Evolutionary conservation across 371 early-diverging fungal genomes (phyloP), one percentile per base, ranked within the genome.

Genomic region (Pancytospora philotis): DNA sequence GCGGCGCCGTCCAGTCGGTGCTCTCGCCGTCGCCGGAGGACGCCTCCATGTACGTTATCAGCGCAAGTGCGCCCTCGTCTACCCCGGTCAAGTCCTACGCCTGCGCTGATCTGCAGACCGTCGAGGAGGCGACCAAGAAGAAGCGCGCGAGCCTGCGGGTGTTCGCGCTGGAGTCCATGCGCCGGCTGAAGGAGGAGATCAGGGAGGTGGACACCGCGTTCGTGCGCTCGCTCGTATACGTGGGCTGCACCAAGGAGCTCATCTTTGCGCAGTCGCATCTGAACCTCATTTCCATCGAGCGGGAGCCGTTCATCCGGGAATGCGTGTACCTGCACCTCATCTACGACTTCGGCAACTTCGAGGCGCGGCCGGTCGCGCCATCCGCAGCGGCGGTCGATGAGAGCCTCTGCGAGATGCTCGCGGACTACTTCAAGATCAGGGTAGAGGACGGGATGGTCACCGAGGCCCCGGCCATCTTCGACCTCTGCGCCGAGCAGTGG

Each of bases 371-470:
- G 10, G 10, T 55, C 10, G 10, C 27, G 10, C 30, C 55, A 10
- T 16, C 34, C 10, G 10, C 27, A 35, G 34, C 55, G 10, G 55
- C 16, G 10, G 10, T 55, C 10, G 30, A 55, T 27, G 27, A 10
- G 27, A 25, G 34, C 34, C 55, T 55, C 30, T 27, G 27, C 10
- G 55, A 55, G 27, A 10, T 55, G 55, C 55, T 55, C 10, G 34
- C 16, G 27, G 55, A 55, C 30, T 55, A 55, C 55, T 55, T 55
- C 34, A 35, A 35, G 27, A 10, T 55, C 55, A 16, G 27, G 16
- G 34, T 55, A 10, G 55, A 55, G 27, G 34, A 55, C 27, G 27
- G 27, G 10, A 10, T 30, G 27, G 34, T 55, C 10, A 27, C 34
- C 34, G 10, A 10, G 34, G 55, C 27, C 55, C 55, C 55, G 10